Evolutionary conservation across 192 early-diverging fungal genomes (phyloP), one percentile per base, ranked within the genome.

Genomic region (Podila epicladia): DNA sequence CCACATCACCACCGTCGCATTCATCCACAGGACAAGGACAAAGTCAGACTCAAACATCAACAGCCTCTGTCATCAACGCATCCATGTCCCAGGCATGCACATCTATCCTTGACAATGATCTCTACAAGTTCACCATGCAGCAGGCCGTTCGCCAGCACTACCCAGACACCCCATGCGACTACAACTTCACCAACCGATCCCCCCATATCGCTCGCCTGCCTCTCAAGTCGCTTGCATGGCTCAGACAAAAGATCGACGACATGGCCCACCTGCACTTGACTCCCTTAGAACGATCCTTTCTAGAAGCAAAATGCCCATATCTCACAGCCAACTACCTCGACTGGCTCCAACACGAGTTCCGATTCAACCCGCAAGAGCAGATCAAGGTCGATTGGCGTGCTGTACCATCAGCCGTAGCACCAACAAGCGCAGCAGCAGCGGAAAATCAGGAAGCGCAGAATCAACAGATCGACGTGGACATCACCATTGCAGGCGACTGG

Each of bases 41-140:
- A 45, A 17, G 41, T 12, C 11, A 17, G 13, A 12, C 15, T 17
- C 8, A 45, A 45, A 15, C 41, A 45, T 17, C 41, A 45, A 17
- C 41, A 45, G 17, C 41, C 41, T 17, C 41, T 7, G 11, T 41
- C 38, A 12, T 7, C 41, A 45, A 45, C 1, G 15, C 41, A 45
- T 15, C 41, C 41, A 3, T 15, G 41, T 45, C 41, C 41, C 41
- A 62, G 19, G 65, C 73, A 58, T 72, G 71, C 66, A 73, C 77
- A 22, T 94, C 91, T 13, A 89, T 96, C 53, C 90, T 96, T 17
- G 94, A 94, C 68, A 93, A 93, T 84, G 94, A 95, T 70, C 84
- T 93, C 65, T 94, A 95, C 91, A 95, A 95, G 73, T 92, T 95
- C 41, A 89, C 91, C 38, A 95, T 95, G 93, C 93, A 94, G 72